Conservation (phyloP, 768 basidiomycete species). For the Dacryopinax primogenitus region DNA sequence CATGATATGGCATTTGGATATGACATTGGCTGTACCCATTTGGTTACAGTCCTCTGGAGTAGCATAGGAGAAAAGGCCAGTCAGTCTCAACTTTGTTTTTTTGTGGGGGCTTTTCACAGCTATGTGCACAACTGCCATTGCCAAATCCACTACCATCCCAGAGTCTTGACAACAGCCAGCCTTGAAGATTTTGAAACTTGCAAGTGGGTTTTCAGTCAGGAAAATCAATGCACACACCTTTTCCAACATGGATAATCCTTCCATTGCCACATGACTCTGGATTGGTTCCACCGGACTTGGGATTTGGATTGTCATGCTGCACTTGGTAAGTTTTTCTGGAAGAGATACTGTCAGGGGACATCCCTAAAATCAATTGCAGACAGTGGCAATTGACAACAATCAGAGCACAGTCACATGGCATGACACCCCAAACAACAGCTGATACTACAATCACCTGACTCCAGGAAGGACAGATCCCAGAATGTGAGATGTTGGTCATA, state of each 20-base stretch:
- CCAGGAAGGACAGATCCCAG: too few species aligned
- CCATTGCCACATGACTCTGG: constrained; percentile 24
- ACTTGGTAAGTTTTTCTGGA: constrained; percentile 16
- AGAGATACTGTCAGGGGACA: too few species aligned
- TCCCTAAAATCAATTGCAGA: too few species aligned
- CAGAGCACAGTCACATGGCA: too few species aligned
- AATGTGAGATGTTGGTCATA: too few species aligned
- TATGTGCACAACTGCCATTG: constrained; percentile 19
- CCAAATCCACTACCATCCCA: constrained; percentile 27
- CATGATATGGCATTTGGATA: constrained; percentile 1
- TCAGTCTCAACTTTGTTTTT: neutral
- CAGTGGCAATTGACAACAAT: too few species aligned
- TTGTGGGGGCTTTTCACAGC: constrained; percentile 4
- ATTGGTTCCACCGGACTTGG: constrained; percentile 27
- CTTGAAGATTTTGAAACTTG: constrained; percentile 29
- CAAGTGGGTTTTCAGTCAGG: constrained; percentile 27
- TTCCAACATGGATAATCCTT: constrained; percentile 23
- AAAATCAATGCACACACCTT: constrained; percentile 22
- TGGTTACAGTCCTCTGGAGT: constrained; percentile 1
- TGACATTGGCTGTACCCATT: constrained; percentile 8
- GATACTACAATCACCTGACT: too few species aligned
- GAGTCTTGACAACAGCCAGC: constrained; percentile 24
- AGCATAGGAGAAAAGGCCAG: neutral
- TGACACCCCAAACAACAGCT: too few species aligned
- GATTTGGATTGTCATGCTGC: constrained; percentile 28